Evolutionary conservation across 2,329 filamentous ascomycete species (phyloP).

Genomic region (Colletotrichum brevisporum): DNA sequence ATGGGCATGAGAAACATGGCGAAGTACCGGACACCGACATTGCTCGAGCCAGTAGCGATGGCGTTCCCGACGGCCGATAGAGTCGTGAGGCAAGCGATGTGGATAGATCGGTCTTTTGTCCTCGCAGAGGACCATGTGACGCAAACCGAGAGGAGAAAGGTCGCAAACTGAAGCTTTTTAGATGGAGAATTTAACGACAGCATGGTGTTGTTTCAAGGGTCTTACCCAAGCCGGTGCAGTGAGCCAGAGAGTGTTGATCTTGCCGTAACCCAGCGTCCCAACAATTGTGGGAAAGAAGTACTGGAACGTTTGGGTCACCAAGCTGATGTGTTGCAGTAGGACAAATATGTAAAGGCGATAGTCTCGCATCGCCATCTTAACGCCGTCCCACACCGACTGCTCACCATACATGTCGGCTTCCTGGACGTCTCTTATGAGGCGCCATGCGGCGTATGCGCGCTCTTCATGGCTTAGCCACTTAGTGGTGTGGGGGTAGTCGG

Average conservation of each 20-base stretch:
- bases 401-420: constrained; percentile 58
- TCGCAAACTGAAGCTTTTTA: constrained; percentile 55
- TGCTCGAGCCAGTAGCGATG: constrained; percentile 66
- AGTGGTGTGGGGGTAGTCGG: constrained; percentile 68
- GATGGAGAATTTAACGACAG: background rate
- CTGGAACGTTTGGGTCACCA: constrained; percentile 70
- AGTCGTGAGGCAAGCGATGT: constrained; percentile 67
- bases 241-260: constrained; percentile 68
- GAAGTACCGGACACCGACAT: constrained; percentile 68
- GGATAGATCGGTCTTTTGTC: constrained; percentile 68
- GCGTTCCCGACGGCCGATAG: constrained; percentile 68
- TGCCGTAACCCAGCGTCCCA: constrained; percentile 70
- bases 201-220: background rate
- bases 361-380: constrained; percentile 63
- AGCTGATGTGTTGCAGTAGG: constrained; percentile 66
- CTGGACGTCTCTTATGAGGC: constrained; percentile 63
- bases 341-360: constrained; percentile 67
- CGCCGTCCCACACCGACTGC: constrained; percentile 57
- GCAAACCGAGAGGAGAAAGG: constrained; percentile 65
- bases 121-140: constrained; percentile 69
- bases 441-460: constrained; percentile 66
- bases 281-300: constrained; percentile 78
- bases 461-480: constrained; percentile 66
- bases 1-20: constrained; percentile 75
- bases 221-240: constrained; percentile 70